Evolutionary conservation across 1,284 basidiomycete species (phyloP).

Genomic region (Golubevia sp.): DNA sequence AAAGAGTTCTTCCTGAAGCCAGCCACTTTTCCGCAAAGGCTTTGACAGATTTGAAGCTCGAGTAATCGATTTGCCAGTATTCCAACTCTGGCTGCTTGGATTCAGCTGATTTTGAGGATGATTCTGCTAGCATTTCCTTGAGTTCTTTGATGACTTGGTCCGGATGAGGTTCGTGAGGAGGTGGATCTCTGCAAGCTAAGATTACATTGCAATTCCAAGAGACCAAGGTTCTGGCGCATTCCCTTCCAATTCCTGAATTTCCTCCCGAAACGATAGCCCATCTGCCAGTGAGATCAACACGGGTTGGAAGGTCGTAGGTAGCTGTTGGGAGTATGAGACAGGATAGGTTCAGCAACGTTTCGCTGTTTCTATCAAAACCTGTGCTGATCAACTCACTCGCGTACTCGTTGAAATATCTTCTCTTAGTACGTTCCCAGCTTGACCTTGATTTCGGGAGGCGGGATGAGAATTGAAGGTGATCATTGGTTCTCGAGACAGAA

Average conservation of each 20-base stretch:
- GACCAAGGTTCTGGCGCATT: constrained; percentile 33
- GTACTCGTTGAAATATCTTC: background rate
- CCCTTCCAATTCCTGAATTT: constrained; percentile 40
- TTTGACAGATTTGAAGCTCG: constrained; percentile 24
- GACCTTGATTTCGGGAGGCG: too few species aligned
- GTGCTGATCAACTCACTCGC: background rate
- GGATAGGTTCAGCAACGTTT: too few species aligned
- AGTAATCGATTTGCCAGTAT: constrained; percentile 40
- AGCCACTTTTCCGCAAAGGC: constrained; percentile 23
- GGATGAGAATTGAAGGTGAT: too few species aligned
- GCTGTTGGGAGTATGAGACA: background rate
- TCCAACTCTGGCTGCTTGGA: constrained; percentile 20
- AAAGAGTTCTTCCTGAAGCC: constrained; percentile 17
- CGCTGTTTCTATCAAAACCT: too few species aligned
- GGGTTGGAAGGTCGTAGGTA: background rate
- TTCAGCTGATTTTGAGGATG: background rate
- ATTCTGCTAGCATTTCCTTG: background rate
- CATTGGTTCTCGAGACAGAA: too few species aligned
- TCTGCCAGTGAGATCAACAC: background rate
- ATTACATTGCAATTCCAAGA: constrained; percentile 31
- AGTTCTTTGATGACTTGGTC: constrained; percentile 27
- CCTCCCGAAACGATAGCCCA: constrained; percentile 26
- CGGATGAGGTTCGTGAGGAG: constrained; percentile 37
- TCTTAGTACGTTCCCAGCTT: background rate
- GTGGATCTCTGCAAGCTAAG: constrained; percentile 39